Evolutionary conservation across 2,329 filamentous ascomycete species (phyloP), one percentile per base, ranked within the genome.

Genomic region (Colletotrichum cuscutae): DNA sequence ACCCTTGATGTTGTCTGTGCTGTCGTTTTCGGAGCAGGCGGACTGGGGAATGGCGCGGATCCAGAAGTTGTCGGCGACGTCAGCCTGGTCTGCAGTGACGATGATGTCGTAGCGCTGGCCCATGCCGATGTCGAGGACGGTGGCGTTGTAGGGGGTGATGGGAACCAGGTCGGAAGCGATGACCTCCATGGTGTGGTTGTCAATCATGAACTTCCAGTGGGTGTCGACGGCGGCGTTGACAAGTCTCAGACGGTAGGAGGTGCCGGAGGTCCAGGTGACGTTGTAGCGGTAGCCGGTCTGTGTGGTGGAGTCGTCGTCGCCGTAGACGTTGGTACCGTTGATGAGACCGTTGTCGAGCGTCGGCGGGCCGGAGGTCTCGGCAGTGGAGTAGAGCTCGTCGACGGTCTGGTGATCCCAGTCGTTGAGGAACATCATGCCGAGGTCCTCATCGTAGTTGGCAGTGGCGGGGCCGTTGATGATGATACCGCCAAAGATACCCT

Each of bases 381-480:
- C 80, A 11, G 60, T 3, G 4, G 67, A 53, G 53, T 80, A 82
- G 1, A 86, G 77, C 63, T 82, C 75, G 64, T 85, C 84, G 2
- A 83, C 81, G 0, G 84, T 85, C 9, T 73, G 69, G 72, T 89
- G 87, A 75, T 86, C 86, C 88, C 89, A 92, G 76, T 92, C 91
- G 19, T 85, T 87, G 6, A 93, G 77, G 30, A 90, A 84, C 1
- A 93, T 76, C 12, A 86, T 81, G 3, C 92, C 91, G 0, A 92
- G 82, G 76, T 94, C 92, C 61, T 88, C 84, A 72, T 94, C 90
- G 76, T 92, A 92, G 76, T 89, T 85, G 15, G 86, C 83, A 2
- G 87, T 86, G 0, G 86, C 84, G 0, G 90, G 90, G 0, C 90
- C 91, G 66, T 91, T 85, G 76, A 93, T 89, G 22, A 92, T 81